Evolutionary conservation across 176 grass and related monocot genomes (phyloP), one percentile per base, ranked within the genome.

Genomic region (Carex parvula): DNA sequence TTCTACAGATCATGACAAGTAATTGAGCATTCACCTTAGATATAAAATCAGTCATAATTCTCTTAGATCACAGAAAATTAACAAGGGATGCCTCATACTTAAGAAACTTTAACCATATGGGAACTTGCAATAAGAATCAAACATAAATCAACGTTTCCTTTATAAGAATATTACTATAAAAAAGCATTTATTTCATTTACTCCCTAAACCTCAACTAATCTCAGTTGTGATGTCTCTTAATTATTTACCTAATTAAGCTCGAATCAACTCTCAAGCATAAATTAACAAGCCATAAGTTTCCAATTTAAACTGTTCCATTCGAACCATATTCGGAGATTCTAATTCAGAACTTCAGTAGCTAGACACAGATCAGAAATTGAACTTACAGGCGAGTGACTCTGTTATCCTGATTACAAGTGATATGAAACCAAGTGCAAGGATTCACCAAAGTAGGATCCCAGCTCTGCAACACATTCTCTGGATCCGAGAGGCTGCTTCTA

Each of bases 361-460:
- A 80, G 26, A 64, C 5, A 33, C 37, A 64, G 21, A 44, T 60
- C 52, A 81, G 26, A 50, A 50, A 73, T 16, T 52, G 24, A 86
- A 82, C 84, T 72, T 78, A 89, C 88, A 89, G n/a, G 29, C 88
- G 69, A 24, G 88, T 89, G 32, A 89, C 88, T 69, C 84, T 83
- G 61, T 89, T 84, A 64, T 90, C 88, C 64, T 81, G 81, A 61
- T 90, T 87, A 42, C 88, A 90, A 44, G 88, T 90, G 81, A 90
- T 83, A 68, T 90, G 85, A 71, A 87, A 87, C 88, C 88, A 90
- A 70, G 88, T 90, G 53, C 88, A 90, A 11, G 88, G 88, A 54
- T 87, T 86, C 16, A 90, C 88, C 56, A 90, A 78, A 66, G 55
- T 84, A 48, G 88, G 85, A 81, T 90, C 81, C 88, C 88, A 90